These are phyloP conservation scores for Pseudocercospora pini-densiflorae DNA, from an alignment of 2,329 filamentous ascomycete species.

Conservation along the genomic window DNA sequence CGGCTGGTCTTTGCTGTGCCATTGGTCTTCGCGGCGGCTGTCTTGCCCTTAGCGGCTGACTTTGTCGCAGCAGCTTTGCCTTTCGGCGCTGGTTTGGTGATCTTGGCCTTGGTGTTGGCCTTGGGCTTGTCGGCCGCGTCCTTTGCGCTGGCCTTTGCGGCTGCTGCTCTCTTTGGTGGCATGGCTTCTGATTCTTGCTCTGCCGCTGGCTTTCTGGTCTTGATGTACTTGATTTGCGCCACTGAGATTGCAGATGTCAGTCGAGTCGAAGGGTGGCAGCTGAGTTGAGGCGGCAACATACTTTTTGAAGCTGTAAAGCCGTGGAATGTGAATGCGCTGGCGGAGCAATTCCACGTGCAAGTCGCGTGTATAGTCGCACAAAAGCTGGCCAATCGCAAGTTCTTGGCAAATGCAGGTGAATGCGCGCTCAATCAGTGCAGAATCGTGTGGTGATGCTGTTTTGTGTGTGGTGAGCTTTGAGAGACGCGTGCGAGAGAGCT, in stretches of 20 bases:
- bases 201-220: constrained; percentile 29
- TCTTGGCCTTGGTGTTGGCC: constrained; percentile 38
- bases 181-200: constrained; percentile 24
- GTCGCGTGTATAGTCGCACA: not conserved
- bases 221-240: constrained; percentile 40
- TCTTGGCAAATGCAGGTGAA: not conserved
- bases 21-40: constrained; percentile 31
- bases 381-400: not conserved
- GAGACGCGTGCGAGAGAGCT: not conserved
- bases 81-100: constrained; percentile 28
- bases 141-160: constrained; percentile 20
- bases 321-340: constrained; percentile 17
- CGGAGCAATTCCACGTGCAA: constrained; percentile 17
- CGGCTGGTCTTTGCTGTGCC: constrained; percentile 30
- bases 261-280: not conserved
- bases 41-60: constrained; percentile 15
- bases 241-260: constrained; percentile 19
- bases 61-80: constrained; percentile 26
- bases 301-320: constrained; percentile 1
- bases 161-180: constrained; percentile 28
- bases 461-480: not conserved
- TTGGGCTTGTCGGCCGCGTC: constrained; percentile 26
- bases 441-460: not conserved
- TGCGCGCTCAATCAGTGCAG: not conserved
- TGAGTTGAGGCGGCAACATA: constrained; percentile 10